phyloP scores from a whole-genome alignment of 768 basidiomycete species.

The Collybiopsis confluens region DNA sequence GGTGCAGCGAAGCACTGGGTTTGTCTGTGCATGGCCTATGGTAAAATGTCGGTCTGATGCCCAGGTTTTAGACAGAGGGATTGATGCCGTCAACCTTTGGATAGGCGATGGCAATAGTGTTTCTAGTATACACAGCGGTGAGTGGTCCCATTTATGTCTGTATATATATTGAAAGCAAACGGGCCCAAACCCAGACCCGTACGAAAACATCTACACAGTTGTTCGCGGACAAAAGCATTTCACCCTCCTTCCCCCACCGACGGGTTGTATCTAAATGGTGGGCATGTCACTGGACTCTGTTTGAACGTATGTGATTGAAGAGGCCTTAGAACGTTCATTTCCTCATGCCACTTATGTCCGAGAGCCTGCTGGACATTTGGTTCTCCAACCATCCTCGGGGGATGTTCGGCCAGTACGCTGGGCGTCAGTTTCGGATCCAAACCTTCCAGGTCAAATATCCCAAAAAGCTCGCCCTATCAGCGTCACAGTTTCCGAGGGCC shows the following conservation, averaged over 20 bases:
- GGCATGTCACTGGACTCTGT: conserved; percentile 11
- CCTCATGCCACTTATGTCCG: conserved; percentile 66
- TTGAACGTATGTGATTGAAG: not conserved
- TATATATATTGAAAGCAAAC: conserved; percentile 1
- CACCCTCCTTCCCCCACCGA: conserved; percentile 83
- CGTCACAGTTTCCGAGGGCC: conserved; percentile 65
- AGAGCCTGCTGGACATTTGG: conserved; percentile 20
- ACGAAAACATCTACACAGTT: conserved; percentile 92
- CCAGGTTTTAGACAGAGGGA: conserved; percentile 41
- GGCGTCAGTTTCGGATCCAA: conserved; percentile 71
- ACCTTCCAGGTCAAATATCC: conserved; percentile 40
- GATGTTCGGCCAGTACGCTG: conserved; percentile 57
- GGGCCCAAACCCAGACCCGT: no score
- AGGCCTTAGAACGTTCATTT: conserved; percentile 47
- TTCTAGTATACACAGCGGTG: conserved; percentile 87
- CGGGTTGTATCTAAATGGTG: conserved; percentile 78
- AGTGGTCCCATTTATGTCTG: conserved; percentile 9
- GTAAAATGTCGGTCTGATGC: not conserved
- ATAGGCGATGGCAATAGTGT: conserved; percentile 74
- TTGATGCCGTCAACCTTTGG: conserved; percentile 94
- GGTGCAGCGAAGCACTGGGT: conserved; percentile 82
- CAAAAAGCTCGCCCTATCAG: conserved; percentile 58
- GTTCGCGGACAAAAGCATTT: conserved; percentile 83
- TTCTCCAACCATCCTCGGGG: conserved; percentile 27
- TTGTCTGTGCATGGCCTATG: no score